phyloP scores from a whole-genome alignment of 768 basidiomycete species.

The Botryobasidium botryosum region DNA sequence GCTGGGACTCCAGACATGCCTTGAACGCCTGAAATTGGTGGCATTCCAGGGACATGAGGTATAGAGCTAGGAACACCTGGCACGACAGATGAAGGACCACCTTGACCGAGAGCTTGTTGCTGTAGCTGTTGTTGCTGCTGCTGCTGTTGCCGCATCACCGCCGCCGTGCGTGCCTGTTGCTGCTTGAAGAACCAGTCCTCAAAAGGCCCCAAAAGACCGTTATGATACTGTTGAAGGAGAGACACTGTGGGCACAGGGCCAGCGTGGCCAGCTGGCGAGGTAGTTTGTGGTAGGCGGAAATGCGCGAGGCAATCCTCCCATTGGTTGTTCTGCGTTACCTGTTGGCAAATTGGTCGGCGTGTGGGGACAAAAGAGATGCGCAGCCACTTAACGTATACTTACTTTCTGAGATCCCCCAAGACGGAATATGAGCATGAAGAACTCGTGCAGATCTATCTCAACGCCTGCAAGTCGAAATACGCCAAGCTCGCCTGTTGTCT shows the following conservation, averaged over 20 bases:
- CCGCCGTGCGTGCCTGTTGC: slow-evolving; percentile 27
- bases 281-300: slow-evolving; percentile 39
- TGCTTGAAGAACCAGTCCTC: slow-evolving; percentile 45
- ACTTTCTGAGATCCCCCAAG: slow-evolving; percentile 48
- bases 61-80: too few relatives aligned
- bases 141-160: slow-evolving; percentile 21
- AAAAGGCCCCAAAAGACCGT: slow-evolving; percentile 45
- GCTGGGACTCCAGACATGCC: too few relatives aligned
- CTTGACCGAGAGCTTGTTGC: slow-evolving; percentile 6
- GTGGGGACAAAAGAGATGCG: too few relatives aligned
- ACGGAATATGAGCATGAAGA: slow-evolving; percentile 46
- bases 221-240: slow-evolving; percentile 39
- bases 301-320: slow-evolving; percentile 40
- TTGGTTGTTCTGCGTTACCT: slow-evolving; percentile 1
- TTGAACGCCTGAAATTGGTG: neutral
- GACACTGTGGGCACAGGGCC: slow-evolving; percentile 18
- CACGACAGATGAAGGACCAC: too few relatives aligned
- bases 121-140: slow-evolving; percentile 20
- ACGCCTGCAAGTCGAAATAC: slow-evolving; percentile 51
- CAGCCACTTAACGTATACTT: neutral
- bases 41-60: neutral
- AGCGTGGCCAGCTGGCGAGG: slow-evolving; percentile 18
- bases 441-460: slow-evolving; percentile 58
- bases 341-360: too few relatives aligned
- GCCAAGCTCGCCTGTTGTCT: slow-evolving; percentile 44